phyloP scores from a whole-genome alignment of 2,329 filamentous ascomycete species.

The Calycina herbarum region DNA sequence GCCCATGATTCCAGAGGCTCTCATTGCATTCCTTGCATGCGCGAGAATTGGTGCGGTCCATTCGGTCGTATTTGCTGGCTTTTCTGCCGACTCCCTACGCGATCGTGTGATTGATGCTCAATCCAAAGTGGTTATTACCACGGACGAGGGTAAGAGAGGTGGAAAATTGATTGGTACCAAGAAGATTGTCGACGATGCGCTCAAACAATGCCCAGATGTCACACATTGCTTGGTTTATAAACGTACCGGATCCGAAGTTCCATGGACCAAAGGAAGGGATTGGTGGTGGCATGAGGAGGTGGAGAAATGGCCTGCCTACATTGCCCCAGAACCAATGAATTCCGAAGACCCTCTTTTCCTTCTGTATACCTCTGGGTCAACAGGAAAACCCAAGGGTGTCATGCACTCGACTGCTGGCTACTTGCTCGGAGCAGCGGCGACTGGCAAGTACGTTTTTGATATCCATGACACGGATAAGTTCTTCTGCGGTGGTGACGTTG shows the following conservation, averaged over 20 bases:
- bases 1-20: conserved; percentile 96
- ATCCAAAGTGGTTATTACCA: conserved; percentile 92
- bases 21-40: conserved; percentile 89
- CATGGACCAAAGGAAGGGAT: conserved; percentile 86
- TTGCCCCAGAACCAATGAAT: conserved; percentile 83
- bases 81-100: conserved; percentile 92
- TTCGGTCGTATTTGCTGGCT: conserved; percentile 96
- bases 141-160: conserved; percentile 96
- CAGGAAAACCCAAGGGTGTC: conserved; percentile 97
- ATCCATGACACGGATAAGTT: conserved; percentile 91
- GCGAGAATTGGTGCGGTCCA: conserved; percentile 91
- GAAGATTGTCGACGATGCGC: conserved; percentile 97
- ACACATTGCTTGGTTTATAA: conserved; percentile 87
- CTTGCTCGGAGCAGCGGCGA: conserved; percentile 87
- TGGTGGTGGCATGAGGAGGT: conserved; percentile 99
- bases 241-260: conserved; percentile 89
- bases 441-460: conserved; percentile 98
- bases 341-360: conserved; percentile 96
- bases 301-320: conserved; percentile 93
- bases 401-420: conserved; percentile 98
- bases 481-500: conserved; percentile 97
- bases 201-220: conserved; percentile 93
- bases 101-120: conserved; percentile 91
- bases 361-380: conserved; percentile 96
- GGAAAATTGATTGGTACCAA: conserved; percentile 97